Evolutionary conservation across 129 eudicot species (phyloP).

Genomic region (Flaveria ramosissima): DNA sequence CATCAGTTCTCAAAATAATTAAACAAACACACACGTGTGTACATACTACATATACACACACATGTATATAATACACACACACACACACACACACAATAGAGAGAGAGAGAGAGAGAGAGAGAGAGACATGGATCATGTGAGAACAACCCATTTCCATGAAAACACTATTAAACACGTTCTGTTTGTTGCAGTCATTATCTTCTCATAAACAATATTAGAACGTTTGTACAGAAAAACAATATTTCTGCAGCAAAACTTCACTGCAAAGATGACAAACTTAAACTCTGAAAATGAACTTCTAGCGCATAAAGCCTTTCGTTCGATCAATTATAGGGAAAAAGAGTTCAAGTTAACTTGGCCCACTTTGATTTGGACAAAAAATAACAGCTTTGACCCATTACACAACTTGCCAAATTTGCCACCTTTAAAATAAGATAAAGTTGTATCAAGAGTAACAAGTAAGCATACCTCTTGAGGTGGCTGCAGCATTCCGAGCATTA

Average conservation of each 20-base stretch:
- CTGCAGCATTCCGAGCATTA: slow-evolving; percentile 97
- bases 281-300: neutral
- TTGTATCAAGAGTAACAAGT: neutral
- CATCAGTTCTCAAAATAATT: slow-evolving; percentile 14
- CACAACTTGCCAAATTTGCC: neutral
- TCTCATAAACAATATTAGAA: too few species aligned
- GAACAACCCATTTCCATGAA: neutral
- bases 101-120: neutral
- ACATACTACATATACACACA: neutral
- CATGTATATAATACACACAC: neutral
- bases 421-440: neutral
- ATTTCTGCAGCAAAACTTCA: too few species aligned
- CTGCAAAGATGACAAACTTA: too few species aligned
- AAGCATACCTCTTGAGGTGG: slow-evolving; percentile 74
- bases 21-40: neutral
- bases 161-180: too few species aligned
- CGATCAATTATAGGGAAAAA: too few species aligned
- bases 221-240: too few species aligned
- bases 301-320: neutral
- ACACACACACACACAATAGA: neutral
- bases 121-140: neutral
- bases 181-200: too few species aligned
- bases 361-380: neutral
- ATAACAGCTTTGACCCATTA: neutral
- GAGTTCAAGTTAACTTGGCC: neutral